Base-by-base conservation (phyloP, 768 basidiomycete genomes). In the Gymnopilus junonius region DNA sequence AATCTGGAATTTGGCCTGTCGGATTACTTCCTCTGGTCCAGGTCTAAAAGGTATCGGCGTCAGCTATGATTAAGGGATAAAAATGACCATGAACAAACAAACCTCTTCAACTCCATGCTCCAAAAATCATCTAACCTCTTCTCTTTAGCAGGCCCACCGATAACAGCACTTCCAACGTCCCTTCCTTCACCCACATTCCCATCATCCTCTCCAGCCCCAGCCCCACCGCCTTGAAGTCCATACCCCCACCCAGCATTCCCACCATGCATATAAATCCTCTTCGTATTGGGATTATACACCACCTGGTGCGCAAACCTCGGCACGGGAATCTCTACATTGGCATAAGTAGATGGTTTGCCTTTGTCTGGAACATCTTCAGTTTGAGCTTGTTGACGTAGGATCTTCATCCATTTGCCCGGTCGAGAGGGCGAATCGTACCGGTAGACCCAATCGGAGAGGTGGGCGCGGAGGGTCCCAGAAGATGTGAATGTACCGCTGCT, bases 231-330 rank as follows among this genome's bases (percentile, higher is more conserved):
- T 14, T 20, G 42, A 25, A 8, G 5, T 8, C 48, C 25, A 31
- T 42, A 20, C 27, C 27, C 15, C 46, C 48, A 51, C 48, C 90
- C 90, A 5, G 84, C 85, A 75, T 92, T 93, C 43, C 92, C 92
- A 2, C 93, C 93, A 68, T 93, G 92, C 77, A 93, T 76, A 69
- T 84, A 93, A 3, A 87, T 77, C 35, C 76, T 82, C 65, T 80
- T 84, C 45, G 83, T 82, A 27, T 72, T 75, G 1, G 84, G 76
- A 66, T 92, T 87, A 63, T 92, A 93, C 42, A 89, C 89, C 12
- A 92, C 85, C 72, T 93, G 91, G 69, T 93, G 90, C 3, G 92
- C 92, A 69, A 89, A 93, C 55, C 92, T 80, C 7, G 92, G 83
- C 4, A 77, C 64, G 0, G 92, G 91, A 40, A 78, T 78, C 17